phyloP scores from a whole-genome alignment of 164 flowering plant genomes.

The Liquidambar formosana region DNA sequence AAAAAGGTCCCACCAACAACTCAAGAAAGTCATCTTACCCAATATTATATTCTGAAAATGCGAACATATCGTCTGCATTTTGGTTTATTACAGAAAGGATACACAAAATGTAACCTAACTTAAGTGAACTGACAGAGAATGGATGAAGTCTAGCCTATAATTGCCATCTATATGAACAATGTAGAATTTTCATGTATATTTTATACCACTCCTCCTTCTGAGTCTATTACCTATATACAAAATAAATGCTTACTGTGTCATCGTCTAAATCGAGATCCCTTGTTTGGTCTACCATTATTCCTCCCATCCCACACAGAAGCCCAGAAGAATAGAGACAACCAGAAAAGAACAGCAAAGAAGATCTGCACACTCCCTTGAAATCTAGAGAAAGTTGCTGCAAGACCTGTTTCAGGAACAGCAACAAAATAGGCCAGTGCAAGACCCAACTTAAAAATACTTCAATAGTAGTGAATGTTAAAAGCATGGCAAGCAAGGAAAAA shows the following conservation, averaged over 20 bases:
- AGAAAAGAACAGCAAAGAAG: constrained; percentile 79
- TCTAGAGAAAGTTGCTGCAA: constrained; percentile 29
- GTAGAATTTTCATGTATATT: background rate
- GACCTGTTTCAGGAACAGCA: constrained; percentile 19
- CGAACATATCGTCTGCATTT: too few species aligned
- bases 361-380: constrained; percentile 57
- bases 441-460: background rate
- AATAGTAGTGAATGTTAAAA: background rate
- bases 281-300: constrained; percentile 41
- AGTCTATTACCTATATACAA: constrained; percentile 27
- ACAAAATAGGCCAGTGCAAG: background rate
- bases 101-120: too few species aligned
- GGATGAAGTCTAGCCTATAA: background rate
- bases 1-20: too few species aligned
- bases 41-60: too few species aligned
- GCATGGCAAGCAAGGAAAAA: background rate
- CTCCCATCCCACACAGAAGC: constrained; percentile 66
- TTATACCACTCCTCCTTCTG: background rate
- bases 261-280: constrained; percentile 52
- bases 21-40: too few species aligned
- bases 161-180: background rate
- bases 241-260: constrained; percentile 27
- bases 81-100: too few species aligned
- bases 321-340: constrained; percentile 96
- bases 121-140: too few species aligned